A percentile compares a stretch with the other conserved stretches of the same genome.
These are phyloP conservation scores for Hemisphaericaspora xylofermentans DNA, from an alignment of 1,139 yeast species.

Conservation along the genomic window DNA sequence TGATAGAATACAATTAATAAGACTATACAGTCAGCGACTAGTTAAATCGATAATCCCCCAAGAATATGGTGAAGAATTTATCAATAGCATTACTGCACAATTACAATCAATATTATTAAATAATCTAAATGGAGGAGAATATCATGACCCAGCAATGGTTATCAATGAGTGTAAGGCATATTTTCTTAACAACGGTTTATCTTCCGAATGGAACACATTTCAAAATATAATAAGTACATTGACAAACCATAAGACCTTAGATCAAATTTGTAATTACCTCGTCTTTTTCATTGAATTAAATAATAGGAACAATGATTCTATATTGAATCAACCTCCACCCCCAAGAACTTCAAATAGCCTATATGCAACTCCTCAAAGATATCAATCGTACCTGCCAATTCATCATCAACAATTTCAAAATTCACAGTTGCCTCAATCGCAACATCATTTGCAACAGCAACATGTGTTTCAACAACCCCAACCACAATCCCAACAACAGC, in stretches of 20 bases:
- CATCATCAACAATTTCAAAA: too few relatives aligned
- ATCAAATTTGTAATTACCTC: constrained; percentile 39
- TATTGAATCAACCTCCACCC: not conserved
- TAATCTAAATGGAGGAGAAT: constrained; percentile 8
- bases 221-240: constrained; percentile 32
- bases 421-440: too few relatives aligned
- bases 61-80: constrained; percentile 40
- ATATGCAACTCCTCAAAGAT: too few relatives aligned
- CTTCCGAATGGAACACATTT: constrained; percentile 34
- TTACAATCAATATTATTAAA: constrained; percentile 19
- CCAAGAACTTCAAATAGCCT: too few relatives aligned
- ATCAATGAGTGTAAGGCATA: constrained; percentile 25
- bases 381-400: too few relatives aligned
- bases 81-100: constrained; percentile 34
- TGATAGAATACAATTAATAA: constrained; percentile 34
- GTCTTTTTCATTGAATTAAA: constrained; percentile 28
- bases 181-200: constrained; percentile 27
- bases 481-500: too few relatives aligned
- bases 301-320: not conserved
- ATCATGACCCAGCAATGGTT: constrained; percentile 18
- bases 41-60: constrained; percentile 40
- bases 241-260: constrained; percentile 25
- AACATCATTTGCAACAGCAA: not conserved
- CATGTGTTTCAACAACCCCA: not conserved
- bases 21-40: constrained; percentile 36